Evolutionary conservation across 495 filamentous ascomycete species (phyloP), one percentile per base, ranked within the genome.

Genomic region (Hypoxylon perforatum): DNA sequence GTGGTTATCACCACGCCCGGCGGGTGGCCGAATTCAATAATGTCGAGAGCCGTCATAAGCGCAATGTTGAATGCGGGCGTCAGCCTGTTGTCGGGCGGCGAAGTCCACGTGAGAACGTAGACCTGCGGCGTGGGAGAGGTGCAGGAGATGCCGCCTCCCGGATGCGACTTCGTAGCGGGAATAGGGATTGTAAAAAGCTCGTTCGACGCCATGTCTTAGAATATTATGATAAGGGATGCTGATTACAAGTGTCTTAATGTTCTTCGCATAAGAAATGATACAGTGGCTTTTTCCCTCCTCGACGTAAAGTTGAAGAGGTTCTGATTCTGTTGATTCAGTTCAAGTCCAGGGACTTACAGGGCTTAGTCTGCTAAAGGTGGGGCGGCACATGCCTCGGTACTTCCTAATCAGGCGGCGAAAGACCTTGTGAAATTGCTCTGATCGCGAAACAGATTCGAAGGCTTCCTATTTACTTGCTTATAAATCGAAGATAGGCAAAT

Each of bases 1-100:
- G 91, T 94, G 0, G 91, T 93, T 23, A 94, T 75, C 0, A 93
- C 91, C 45, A 91, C 91, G 28, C 85, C 86, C 0, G 85, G 82
- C 61, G 87, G 85, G 9, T 83, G 77, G 15, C 82, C 80, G 50
- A 88, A 84, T 65, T 93, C 90, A 63, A 94, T 75, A 25, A 89
- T 84, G 72, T 93, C 90, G 59, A 94, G 86, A 2, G 91, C 88
- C 14, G 88, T 80, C 28, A 90, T 69, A 18, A 93, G 66, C 30
- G 91, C 81, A 44, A 85, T 77, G 78, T 87, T 89, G 69, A 92
- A 89, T 18, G 78, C 65, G 1, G 86, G 85, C 0, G 85, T 90
- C 15, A 94, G 80, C n/a, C 91, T 84, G 76, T 93, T 94, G 74
- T 94, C 91, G 7, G 85, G 81, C 0, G 88, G 87, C 0, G 86